Conservation (phyloP, 208 protist species). For the Wallacemonas sp. region DNA sequence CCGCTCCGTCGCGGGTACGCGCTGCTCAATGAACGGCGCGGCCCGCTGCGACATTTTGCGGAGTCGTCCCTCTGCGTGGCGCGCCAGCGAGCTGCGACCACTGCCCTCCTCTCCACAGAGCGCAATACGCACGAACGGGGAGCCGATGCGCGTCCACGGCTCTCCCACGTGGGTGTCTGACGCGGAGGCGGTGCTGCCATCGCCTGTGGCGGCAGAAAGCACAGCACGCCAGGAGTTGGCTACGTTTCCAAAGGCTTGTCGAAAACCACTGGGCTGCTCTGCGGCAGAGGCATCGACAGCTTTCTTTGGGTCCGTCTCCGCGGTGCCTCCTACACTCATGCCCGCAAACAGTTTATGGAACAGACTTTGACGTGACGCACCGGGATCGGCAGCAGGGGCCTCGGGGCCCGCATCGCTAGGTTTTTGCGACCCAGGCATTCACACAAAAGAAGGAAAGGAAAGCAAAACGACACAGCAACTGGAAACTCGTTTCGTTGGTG, state of each 20-base stretch:
- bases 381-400: not conserved
- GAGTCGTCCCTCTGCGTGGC: constrained; percentile 6
- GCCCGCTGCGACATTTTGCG: constrained; percentile 14
- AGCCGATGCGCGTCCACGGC: not conserved
- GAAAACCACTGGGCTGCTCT: not conserved
- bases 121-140: constrained; percentile 7
- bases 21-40: constrained; percentile 11
- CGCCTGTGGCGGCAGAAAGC: not conserved
- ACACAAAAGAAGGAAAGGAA: too few relatives aligned
- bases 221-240: constrained; percentile 11
- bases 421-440: too few relatives aligned
- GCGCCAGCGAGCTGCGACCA: constrained; percentile 23
- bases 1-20: constrained; percentile 8
- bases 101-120: constrained; percentile 23
- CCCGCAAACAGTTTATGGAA: constrained; percentile 11
- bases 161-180: too few relatives aligned
- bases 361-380: not conserved
- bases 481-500: too few relatives aligned
- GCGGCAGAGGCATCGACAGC: not conserved
- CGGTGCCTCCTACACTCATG: not conserved
- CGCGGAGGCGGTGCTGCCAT: too few relatives aligned
- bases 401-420: too few relatives aligned
- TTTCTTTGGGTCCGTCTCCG: not conserved
- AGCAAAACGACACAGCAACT: too few relatives aligned
- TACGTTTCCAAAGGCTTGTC: not conserved